Base-by-base conservation (phyloP, 2,329 filamentous ascomycete species). In the Aspergillus sp. region DNA sequence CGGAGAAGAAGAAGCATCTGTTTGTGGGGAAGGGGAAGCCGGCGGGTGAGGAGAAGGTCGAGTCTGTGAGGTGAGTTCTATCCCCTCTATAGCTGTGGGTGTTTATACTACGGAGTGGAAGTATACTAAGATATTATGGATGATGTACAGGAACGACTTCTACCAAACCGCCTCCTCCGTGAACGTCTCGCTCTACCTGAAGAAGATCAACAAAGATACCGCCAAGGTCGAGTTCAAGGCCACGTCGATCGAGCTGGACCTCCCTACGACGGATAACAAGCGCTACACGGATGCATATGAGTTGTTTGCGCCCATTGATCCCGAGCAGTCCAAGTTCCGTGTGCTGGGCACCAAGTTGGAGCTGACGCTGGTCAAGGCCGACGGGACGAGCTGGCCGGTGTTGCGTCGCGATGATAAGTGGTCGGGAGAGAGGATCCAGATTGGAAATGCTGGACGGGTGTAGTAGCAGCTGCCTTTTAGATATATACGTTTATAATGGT, bases 141-240 rank as follows among this genome's bases (percentile, higher is more conserved):
- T 57, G 23, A 17, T 28, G 10, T 45, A 50, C 70, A 90, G 89
- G 62, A 87, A 90, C 73, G 95, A 99, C 78, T 99, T 94, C 79
- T 99, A 99, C 79, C 95, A 99, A 78, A 98, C 95, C 1, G 82
- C 89, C 2, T 85, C 86, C 12, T 88, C 87, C 13, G 91, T 98
- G 59, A 97, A 96, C 67, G 93, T 91, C 2, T 95, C 91, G 8
- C 89, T 97, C 68, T 99, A 96, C 80, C 84, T 98, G 57, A 99
- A 98, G 83, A 98, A 98, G 81, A 97, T 99, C 70, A 87, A 93
- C 79, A 96, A 94, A 78, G 85, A 89, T 23, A 85, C 81, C 25
- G 90, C 92, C 55, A 89, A 85, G 66, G 84, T 98, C 49, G 81
- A 84, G 23, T 94, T 98, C 74, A 76, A 81, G 38, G 71, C 84